Evolutionary conservation across 1,139 yeast genomes (phyloP), one percentile per base, ranked within the genome.

Genomic region (Meyerozyma smithsonii): DNA sequence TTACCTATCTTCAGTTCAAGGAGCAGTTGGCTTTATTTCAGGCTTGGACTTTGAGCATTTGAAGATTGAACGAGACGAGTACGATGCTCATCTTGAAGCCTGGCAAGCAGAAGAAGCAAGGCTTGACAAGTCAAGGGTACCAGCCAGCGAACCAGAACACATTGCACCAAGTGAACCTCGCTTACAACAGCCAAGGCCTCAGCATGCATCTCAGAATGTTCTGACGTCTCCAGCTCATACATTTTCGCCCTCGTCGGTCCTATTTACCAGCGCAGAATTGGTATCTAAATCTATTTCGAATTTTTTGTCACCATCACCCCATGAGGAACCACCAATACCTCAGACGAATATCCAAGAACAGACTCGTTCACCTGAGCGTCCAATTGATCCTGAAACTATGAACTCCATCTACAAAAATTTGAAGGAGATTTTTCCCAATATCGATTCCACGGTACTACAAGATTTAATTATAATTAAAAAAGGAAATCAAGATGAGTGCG

Each of bases 1-100:
- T 57, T 90, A 90, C 56, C 66, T 90, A 40, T 84, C 94, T 28
- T 84, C 95, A n/a, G 62, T 87, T 23, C 88, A 86, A 54, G 94
- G 92, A 3, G 96, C 96, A 0, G 74, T 88, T 24, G 74, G 80
- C 41, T 90, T 89, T 55, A 76, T 90, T 19, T 77, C 81, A 43
- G 76, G 78, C 17, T 60, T 90, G 36, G 76, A 71, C 36, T 61
- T 65, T 34, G 73, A 76, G 2, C 77, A 80, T 24, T 64, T 90
- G 38, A 80, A 90, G 1, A 78, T 89, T 3, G 59, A 69, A 3
- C 71, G 74, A 37, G 80, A 78, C 40, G 89, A 83, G 42, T 74
- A 61, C 46, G 68, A 68, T 39, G 66, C 68, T 0, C 74, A 65
- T 53, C 67, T 74, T 61, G 76, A 61, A 42, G 69, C 69, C 38